Percentiles rank a stretch among this genome's conserved stretches.
Evolutionary conservation across 2,329 filamentous ascomycete genomes (phyloP).

Genomic region (Cercospora sp.): DNA sequence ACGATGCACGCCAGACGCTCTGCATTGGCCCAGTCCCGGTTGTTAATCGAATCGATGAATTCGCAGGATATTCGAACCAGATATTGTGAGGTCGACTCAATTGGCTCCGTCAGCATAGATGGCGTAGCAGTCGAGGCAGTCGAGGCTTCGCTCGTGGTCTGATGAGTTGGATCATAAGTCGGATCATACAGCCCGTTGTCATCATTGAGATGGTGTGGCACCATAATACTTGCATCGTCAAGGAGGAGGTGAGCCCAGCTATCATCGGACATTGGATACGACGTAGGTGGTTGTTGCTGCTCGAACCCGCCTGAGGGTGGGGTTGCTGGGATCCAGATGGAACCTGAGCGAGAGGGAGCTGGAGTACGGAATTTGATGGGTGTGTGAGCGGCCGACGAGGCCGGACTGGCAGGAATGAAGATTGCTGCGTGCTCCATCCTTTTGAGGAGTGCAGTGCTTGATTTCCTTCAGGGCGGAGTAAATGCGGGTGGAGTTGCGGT

Average conservation of each 20-base stretch:
- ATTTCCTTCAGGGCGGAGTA: background rate
- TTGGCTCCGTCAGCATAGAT: conserved; percentile 1
- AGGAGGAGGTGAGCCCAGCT: background rate
- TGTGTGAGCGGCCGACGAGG: conserved; percentile 5
- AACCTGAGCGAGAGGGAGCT: conserved; percentile 10
- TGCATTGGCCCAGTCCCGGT: conserved; percentile 10
- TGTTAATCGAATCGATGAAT: conserved; percentile 20
- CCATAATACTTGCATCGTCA: background rate
- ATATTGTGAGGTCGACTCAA: conserved; percentile 8
- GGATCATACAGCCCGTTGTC: conserved; percentile 4
- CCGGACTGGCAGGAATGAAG: conserved; percentile 18
- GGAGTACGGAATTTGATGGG: conserved; percentile 13
- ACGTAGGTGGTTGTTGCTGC: conserved; percentile 3
- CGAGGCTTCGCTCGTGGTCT: conserved; percentile 13
- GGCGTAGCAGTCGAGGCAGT: conserved; percentile 12
- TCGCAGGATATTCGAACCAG: conserved; percentile 12
- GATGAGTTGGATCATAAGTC: conserved; percentile 1
- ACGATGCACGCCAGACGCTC: conserved; percentile 14
- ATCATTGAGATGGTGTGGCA: background rate
- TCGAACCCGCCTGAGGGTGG: conserved; percentile 4
- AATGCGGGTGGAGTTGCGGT: background rate
- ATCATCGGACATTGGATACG: background rate
- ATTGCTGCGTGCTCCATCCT: conserved; percentile 17
- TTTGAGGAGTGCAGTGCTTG: background rate
- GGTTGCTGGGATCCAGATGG: conserved; percentile 12